phyloP scores from a whole-genome alignment of 1,284 basidiomycete genomes.

The Cryptococcus floricola region DNA sequence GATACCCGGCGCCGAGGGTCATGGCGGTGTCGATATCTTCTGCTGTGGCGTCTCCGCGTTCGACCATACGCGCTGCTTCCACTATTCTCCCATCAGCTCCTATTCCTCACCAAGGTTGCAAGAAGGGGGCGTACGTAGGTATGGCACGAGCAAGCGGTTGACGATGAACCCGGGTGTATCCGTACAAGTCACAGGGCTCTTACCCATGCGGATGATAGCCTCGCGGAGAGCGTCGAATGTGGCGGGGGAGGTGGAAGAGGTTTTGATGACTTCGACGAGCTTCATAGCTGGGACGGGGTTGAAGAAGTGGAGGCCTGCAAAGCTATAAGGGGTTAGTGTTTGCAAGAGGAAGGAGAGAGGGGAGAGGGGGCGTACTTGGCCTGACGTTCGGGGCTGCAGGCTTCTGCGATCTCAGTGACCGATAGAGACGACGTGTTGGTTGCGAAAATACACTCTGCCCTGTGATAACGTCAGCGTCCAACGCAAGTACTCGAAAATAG shows the following conservation, averaged over 20 bases:
- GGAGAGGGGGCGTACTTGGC: slow-evolving; percentile 32
- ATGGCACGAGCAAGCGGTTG: slow-evolving; percentile 55
- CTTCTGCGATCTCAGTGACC: slow-evolving; percentile 54
- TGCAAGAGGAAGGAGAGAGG: background rate
- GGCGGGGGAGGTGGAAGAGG: slow-evolving; percentile 52
- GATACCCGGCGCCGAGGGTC: slow-evolving; percentile 57
- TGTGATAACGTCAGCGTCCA: background rate
- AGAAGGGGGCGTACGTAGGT: slow-evolving; percentile 46
- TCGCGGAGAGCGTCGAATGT: slow-evolving; percentile 52
- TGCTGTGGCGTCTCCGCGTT: slow-evolving; percentile 57
- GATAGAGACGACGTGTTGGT: slow-evolving; percentile 57
- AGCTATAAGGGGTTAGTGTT: slow-evolving; percentile 26
- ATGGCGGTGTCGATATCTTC: slow-evolving; percentile 59
- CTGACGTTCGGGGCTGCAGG: slow-evolving; percentile 43
- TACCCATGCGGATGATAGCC: slow-evolving; percentile 54
- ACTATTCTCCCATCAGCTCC: slow-evolving; percentile 29
- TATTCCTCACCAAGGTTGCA: no score
- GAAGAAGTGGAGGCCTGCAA: slow-evolving; percentile 57
- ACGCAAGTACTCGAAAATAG: background rate
- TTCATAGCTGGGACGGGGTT: slow-evolving; percentile 57
- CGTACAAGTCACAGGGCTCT: slow-evolving; percentile 56
- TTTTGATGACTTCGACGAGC: slow-evolving; percentile 57
- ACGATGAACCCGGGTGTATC: slow-evolving; percentile 58
- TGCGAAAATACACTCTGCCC: slow-evolving; percentile 53
- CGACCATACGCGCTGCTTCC: slow-evolving; percentile 57